Evolutionary conservation across 2,329 filamentous ascomycete species (phyloP).

Genomic region (Scopulariopsis brevicaulis): DNA sequence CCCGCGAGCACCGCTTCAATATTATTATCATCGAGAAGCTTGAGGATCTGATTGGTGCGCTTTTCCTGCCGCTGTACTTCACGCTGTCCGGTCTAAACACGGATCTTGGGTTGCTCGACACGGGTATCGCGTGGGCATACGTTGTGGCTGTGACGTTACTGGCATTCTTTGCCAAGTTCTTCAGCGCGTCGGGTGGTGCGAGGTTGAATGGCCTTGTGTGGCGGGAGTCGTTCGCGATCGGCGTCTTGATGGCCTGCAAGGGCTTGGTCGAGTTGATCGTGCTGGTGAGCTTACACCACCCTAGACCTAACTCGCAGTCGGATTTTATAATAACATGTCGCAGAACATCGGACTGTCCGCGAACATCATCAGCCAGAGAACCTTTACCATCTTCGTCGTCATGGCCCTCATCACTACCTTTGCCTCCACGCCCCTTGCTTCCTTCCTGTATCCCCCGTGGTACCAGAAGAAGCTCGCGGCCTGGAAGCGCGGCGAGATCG

Average conservation of each 20-base stretch:
- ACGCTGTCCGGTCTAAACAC: constrained; percentile 84
- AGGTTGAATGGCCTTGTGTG: constrained; percentile 68
- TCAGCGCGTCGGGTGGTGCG: constrained; percentile 71
- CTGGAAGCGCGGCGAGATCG: constrained; percentile 73
- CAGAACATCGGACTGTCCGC: constrained; percentile 70
- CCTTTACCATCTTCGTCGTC: constrained; percentile 89
- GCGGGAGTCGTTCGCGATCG: constrained; percentile 83
- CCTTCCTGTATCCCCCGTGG: constrained; percentile 59
- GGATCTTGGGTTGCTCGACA: constrained; percentile 72
- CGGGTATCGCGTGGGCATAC: constrained; percentile 79
- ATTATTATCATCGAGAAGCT: constrained; percentile 91
- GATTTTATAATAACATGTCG: neutral
- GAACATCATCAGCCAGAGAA: constrained; percentile 65
- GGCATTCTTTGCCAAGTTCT: constrained; percentile 77
- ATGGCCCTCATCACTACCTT: constrained; percentile 88
- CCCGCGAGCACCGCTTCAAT: constrained; percentile 79
- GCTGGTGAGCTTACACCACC: constrained; percentile 42
- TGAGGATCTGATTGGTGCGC: constrained; percentile 74
- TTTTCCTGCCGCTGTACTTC: constrained; percentile 89
- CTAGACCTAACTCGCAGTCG: neutral
- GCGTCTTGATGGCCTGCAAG: constrained; percentile 91
- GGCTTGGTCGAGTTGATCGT: constrained; percentile 91
- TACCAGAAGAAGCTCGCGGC: constrained; percentile 40
- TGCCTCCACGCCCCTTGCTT: constrained; percentile 65
- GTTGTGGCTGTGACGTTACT: constrained; percentile 72